Evolutionary conservation across 169 alveolate genomes (phyloP).

Genomic region (Cryptosporidium muris): DNA sequence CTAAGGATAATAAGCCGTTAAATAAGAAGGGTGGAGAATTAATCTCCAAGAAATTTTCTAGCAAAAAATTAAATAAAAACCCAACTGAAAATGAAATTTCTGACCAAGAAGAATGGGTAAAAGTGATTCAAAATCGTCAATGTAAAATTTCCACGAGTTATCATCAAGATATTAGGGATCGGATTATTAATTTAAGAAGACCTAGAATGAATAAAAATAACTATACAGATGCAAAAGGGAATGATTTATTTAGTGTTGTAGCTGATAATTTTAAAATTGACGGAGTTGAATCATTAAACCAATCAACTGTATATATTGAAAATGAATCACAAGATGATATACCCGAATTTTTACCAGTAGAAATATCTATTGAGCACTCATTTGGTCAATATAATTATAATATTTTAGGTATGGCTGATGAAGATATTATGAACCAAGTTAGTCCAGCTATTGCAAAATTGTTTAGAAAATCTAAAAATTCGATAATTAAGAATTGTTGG

Average conservation of each 20-base stretch:
- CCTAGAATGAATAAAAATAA: conserved; percentile 16
- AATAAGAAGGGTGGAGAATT: conserved; percentile 14
- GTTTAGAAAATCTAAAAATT: conserved; percentile 40
- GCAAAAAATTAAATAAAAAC: not conserved
- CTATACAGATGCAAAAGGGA: conserved; percentile 26
- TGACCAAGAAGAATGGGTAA: no score
- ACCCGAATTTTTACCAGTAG: conserved; percentile 49
- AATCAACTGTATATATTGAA: conserved; percentile 52
- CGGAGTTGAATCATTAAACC: not conserved
- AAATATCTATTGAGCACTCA: conserved; percentile 43
- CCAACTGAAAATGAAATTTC: no score
- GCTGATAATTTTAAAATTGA: conserved; percentile 6
- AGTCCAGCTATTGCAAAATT: conserved; percentile 31
- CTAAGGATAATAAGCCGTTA: not conserved
- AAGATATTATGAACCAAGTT: conserved; percentile 62
- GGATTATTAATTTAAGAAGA: conserved; percentile 42
- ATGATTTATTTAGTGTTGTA: conserved; percentile 12
- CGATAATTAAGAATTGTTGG: conserved; percentile 47
- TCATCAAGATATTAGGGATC: conserved; percentile 21
- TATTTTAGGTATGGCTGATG: conserved; percentile 63
- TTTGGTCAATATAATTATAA: conserved; percentile 60
- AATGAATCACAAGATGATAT: conserved; percentile 25
- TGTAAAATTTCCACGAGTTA: conserved; percentile 6
- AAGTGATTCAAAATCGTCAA: no score
- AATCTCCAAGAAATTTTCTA: conserved; percentile 1